Base-by-base conservation (phyloP, 768 basidiomycete species). In the Coprinopsis sp. region DNA sequence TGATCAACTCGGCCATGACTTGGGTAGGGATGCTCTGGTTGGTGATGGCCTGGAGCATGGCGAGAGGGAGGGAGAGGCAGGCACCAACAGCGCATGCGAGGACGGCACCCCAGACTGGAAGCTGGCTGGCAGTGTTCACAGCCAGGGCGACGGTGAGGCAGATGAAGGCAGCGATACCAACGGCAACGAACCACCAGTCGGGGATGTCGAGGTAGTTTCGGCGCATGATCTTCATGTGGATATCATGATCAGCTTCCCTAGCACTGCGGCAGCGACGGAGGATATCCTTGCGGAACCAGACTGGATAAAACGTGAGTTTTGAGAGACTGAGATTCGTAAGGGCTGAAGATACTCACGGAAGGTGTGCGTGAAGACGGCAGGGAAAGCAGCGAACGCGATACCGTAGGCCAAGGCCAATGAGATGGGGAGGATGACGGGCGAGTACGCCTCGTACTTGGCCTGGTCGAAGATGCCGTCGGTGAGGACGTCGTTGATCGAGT, bases 221-320 rank as follows among this genome's bases (percentile, higher is more conserved):
- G n/a, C n/a, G 69, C 91, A 94, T 94, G 30, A 93, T 73, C 37
- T 88, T 81, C 4, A 85, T 78, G 61, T 94, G 91, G 45, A 93
- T 72, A 58, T 94, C 91, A 36, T 79, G 82, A 58, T 91, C 86
- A 55, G 92, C 87, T 50, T 72, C 76, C 28, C 87, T 66, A 31
- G 70, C 74, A 47, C 74, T 74, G 48, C 79, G 78, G 69, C 89
- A 78, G 52, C 87, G 83, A 50, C 80, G 79, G 31, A 68, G 58
- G 47, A 91, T 87, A 54, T 92, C 89, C 41, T 76, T 76, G 36
- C 90, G 80, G 72, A 87, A 91, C 85, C 89, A 92, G 42, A 94
- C 44, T 46, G 19, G 6, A 23, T 11, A 12, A 19, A 8, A 37
- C 28, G 12, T 36, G 22, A 25, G 36, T 24, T 27, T 6, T 21